Base-by-base conservation (phyloP, 2,329 filamentous ascomycete genomes). In the Fusarium poae region DNA sequence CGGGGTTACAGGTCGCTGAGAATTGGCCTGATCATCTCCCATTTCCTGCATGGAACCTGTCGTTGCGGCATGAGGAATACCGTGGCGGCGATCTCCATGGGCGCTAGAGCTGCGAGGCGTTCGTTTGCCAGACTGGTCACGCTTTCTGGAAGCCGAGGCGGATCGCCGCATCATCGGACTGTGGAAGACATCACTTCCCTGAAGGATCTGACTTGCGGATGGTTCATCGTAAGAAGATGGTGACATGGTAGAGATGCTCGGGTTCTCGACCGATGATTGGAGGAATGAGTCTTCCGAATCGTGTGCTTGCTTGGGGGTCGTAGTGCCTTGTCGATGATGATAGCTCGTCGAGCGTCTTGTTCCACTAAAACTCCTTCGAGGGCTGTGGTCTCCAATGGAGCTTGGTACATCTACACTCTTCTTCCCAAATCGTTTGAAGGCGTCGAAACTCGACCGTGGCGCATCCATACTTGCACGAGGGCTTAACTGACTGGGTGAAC, bases 131-230 rank as follows among this genome's bases (percentile, higher is more conserved):
- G 49, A 56, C 10, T 54, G 57, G 13, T 57, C 57, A 37, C 59
- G 56, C 30, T 74, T 71, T 25, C 76, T 76, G 4, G 79, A 79
- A 0, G 78, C 77, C 0, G 84, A 85, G 2, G 75, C 76, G 0
- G 85, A 85, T 12, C 83, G 82, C 27, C 81, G 84, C 74, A 94
- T 87, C 0, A 91, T 92, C 18, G 93, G 93, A 27, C 89, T 90
- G 70, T 92, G 89, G 74, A 99, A 98, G 11, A 97, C 91, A 72
- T 96, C 93, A 72, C 94, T 97, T 34, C 92, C 89, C 54, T 88
- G 87, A 11, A 99, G 82, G 37, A 98, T 97, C 78, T 97, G 94
- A 76, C 95, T 98, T 4, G 92, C 95, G 5, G 94, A 97, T 48
- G 91, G 90, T 60, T 94, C 92, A 42, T 94, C 91, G 55, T 86